phyloP scores from a whole-genome alignment of 2,329 filamentous ascomycete species.

The Diaporthe destruens region DNA sequence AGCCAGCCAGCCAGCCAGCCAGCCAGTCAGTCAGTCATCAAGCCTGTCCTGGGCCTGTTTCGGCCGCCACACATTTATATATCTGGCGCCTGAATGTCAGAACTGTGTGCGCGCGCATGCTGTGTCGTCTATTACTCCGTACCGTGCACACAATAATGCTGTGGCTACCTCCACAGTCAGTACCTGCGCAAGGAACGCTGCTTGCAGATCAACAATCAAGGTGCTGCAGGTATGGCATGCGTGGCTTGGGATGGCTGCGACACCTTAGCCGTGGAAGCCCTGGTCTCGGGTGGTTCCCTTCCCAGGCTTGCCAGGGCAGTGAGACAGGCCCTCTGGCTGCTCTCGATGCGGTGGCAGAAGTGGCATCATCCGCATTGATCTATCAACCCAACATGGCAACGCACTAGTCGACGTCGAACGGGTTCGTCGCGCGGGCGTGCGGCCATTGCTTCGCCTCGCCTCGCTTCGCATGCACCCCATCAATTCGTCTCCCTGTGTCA shows the following conservation, averaged over 20 bases:
- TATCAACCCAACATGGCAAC: constrained; percentile 24
- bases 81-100: background rate
- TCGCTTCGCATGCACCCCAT: constrained; percentile 19
- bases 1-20: too few species aligned
- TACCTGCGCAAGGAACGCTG: background rate
- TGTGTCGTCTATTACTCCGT: background rate
- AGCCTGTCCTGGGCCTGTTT: constrained; percentile 7
- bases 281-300: constrained; percentile 29
- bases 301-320: constrained; percentile 23
- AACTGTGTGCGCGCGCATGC: background rate
- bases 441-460: constrained; percentile 30
- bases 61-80: background rate
- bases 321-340: constrained; percentile 4
- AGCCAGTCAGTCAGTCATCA: too few species aligned
- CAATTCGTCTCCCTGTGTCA: constrained; percentile 8
- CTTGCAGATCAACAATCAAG: background rate
- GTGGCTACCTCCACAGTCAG: too few species aligned
- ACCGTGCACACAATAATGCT: too few species aligned
- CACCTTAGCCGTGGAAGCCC: background rate
- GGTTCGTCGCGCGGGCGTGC: constrained; percentile 20
- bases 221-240: background rate
- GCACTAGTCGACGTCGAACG: constrained; percentile 12
- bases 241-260: constrained; percentile 5
- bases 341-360: background rate
- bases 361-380: constrained; percentile 30